phyloP scores from a whole-genome alignment of 805 yeast species.

The Lipomyces mesembrius region DNA sequence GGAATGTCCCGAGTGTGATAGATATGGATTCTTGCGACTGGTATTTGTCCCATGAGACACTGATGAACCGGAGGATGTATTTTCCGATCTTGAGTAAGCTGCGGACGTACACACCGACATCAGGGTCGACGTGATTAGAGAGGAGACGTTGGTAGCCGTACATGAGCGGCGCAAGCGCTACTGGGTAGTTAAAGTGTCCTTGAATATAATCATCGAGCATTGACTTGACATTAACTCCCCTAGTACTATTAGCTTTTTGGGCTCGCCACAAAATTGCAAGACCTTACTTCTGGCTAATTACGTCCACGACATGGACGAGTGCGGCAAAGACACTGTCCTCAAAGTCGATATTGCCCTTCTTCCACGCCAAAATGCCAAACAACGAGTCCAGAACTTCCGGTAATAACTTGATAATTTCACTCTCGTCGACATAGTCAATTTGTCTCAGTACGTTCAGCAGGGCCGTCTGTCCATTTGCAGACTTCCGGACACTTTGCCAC shows the following conservation, averaged over 20 bases:
- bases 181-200: slow-evolving; percentile 39
- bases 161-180: slow-evolving; percentile 28
- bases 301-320: slow-evolving; percentile 39
- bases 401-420: slow-evolving; percentile 55
- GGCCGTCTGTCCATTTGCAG: slow-evolving; percentile 24
- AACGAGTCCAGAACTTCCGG: slow-evolving; percentile 43
- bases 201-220: slow-evolving; percentile 39
- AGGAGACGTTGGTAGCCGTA: slow-evolving; percentile 27
- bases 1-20: slow-evolving; percentile 20
- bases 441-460: slow-evolving; percentile 28
- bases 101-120: slow-evolving; percentile 24
- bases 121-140: slow-evolving; percentile 13
- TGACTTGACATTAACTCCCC: slow-evolving; percentile 10
- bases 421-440: slow-evolving; percentile 54
- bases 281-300: slow-evolving; percentile 34
- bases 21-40: slow-evolving; percentile 29
- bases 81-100: slow-evolving; percentile 26
- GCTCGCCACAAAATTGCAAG: not conserved
- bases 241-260: no score
- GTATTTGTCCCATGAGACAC: slow-evolving; percentile 24
- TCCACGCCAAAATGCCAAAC: slow-evolving; percentile 49
- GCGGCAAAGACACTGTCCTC: slow-evolving; percentile 40
- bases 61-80: slow-evolving; percentile 28
- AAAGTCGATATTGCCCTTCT: slow-evolving; percentile 45
- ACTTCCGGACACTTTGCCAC: slow-evolving; percentile 23